phyloP scores from a whole-genome alignment of 805 yeast genomes.

The Myxozyma lipomycoides region DNA sequence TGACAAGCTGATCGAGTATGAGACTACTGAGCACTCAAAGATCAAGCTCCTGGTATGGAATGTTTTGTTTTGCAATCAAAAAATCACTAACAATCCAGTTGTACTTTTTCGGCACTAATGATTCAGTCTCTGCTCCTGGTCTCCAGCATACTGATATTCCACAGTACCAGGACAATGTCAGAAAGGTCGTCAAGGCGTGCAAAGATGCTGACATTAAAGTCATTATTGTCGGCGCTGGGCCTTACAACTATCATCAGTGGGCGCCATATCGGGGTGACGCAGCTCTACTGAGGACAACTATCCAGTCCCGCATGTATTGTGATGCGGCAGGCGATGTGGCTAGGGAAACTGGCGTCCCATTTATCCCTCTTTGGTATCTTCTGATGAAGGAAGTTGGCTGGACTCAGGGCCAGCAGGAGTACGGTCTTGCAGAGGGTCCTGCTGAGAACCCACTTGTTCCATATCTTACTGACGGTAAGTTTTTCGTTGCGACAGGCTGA shows the following conservation, averaged over 20 bases:
- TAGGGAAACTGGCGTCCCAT: conserved; percentile 47
- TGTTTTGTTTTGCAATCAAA: neutral
- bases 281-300: conserved; percentile 42
- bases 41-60: conserved; percentile 34
- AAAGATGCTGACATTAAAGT: conserved; percentile 18
- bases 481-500: neutral
- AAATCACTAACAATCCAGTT: conserved; percentile 40
- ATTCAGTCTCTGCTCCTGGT: conserved; percentile 46
- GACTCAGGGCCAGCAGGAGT: conserved; percentile 34
- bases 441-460: conserved; percentile 6
- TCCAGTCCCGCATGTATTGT: conserved; percentile 47
- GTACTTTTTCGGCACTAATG: conserved; percentile 81
- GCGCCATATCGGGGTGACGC: conserved; percentile 6
- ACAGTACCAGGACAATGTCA: conserved; percentile 49
- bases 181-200: conserved; percentile 45
- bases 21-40: conserved; percentile 40
- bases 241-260: conserved; percentile 23
- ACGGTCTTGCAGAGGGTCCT: conserved; percentile 12
- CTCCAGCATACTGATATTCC: conserved; percentile 51
- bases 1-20: conserved; percentile 50
- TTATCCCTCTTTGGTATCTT: conserved; percentile 51
- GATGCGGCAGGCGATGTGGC: conserved; percentile 50
- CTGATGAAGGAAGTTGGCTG: conserved; percentile 44
- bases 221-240: conserved; percentile 23
- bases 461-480: conserved; percentile 21